Evolutionary conservation across 257 asterid species (phyloP).

Genomic region (Petunia axillaris): DNA sequence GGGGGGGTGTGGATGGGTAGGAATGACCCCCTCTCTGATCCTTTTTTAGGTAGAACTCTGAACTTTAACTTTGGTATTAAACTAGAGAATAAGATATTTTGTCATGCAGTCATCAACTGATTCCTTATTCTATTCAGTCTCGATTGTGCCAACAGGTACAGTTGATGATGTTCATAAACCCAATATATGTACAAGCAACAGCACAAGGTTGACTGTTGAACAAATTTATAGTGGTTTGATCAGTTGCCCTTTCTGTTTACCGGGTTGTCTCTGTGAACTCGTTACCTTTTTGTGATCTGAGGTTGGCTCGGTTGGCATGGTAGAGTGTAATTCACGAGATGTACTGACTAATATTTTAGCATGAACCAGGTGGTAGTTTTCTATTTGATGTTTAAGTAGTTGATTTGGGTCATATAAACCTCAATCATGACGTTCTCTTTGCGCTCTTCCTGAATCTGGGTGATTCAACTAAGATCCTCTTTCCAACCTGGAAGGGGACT

Average conservation of each 20-base stretch:
- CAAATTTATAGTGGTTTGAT: background rate
- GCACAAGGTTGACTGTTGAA: background rate
- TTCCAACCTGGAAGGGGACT: slow-evolving; percentile 13
- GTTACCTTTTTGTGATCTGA: background rate
- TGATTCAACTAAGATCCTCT: slow-evolving; percentile 8
- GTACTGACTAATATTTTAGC: background rate
- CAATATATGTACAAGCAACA: background rate
- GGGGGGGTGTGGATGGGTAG: too few species aligned
- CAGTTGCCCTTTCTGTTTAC: background rate
- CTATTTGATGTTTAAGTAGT: background rate
- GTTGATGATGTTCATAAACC: slow-evolving; percentile 12
- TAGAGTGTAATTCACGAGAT: background rate
- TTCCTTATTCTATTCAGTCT: background rate
- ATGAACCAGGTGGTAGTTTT: background rate
- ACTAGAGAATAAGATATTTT: background rate
- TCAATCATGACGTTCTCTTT: background rate
- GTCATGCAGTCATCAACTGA: background rate
- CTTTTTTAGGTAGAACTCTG: background rate
- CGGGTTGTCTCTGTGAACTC: background rate
- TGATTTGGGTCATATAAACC: slow-evolving; percentile 4
- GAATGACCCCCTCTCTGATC: background rate
- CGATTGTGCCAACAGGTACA: background rate
- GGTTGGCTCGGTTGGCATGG: slow-evolving; percentile 15
- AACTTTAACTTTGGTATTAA: background rate
- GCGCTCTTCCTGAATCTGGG: background rate